These are phyloP conservation scores for Kuraishia molischiana DNA, from an alignment of 805 yeast genomes.

Conservation along the genomic window DNA sequence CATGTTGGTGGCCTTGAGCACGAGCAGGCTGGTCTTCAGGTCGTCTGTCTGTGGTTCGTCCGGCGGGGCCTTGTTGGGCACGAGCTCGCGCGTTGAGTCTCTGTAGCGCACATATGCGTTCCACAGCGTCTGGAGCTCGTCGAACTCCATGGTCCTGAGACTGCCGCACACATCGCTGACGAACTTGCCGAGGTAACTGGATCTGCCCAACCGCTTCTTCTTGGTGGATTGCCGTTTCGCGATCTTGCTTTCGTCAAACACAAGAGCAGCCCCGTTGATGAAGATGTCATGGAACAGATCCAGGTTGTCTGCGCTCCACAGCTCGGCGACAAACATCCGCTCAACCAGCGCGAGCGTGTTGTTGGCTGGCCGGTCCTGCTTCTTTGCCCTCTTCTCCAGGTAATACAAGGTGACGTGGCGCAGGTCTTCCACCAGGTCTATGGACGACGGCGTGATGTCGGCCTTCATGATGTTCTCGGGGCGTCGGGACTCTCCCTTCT, in stretches of 20 bases:
- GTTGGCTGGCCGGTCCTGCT: neutral
- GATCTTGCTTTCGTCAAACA: constrained; percentile 23
- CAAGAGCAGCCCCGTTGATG: constrained; percentile 17
- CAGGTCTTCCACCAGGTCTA: neutral
- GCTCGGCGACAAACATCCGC: neutral
- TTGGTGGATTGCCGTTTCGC: constrained; percentile 5
- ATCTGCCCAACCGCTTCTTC: constrained; percentile 12
- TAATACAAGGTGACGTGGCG: neutral
- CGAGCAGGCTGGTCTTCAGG: neutral
- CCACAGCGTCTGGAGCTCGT: constrained; percentile 34
- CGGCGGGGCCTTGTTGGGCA: neutral
- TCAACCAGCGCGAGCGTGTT: neutral
- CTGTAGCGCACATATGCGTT: constrained; percentile 27
- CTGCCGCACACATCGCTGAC: constrained; percentile 28
- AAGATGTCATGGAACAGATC: constrained; percentile 36
- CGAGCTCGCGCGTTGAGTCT: constrained; percentile 7
- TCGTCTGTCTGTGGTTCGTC: neutral
- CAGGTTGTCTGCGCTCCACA: constrained; percentile 39
- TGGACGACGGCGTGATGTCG: neutral
- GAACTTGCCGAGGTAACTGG: constrained; percentile 37
- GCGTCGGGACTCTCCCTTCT: neutral
- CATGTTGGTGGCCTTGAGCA: neutral
- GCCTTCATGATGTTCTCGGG: too few relatives aligned
- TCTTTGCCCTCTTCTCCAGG: neutral
- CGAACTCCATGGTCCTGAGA: constrained; percentile 35